A percentile compares a stretch with the other conserved stretches of the same genome.
phyloP scores from a whole-genome alignment of 306 rosid species.

The Gastrolobium bilobum region DNA sequence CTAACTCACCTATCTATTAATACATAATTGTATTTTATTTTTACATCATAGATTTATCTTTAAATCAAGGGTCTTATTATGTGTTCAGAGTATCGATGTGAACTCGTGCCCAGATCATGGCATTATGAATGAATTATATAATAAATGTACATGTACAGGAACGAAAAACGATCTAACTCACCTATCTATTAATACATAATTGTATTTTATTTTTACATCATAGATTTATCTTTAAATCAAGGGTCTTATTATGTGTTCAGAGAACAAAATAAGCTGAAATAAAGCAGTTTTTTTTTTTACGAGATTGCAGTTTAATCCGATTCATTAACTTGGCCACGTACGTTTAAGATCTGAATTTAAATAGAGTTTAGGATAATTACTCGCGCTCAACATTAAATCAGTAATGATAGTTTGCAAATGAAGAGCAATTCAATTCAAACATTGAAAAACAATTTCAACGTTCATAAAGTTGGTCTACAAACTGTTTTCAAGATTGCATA shows the following conservation, averaged over 20 bases:
- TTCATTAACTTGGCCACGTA: background rate
- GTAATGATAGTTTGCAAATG: background rate
- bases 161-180: background rate
- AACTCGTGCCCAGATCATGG: background rate
- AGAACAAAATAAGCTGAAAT: background rate
- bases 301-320: background rate
- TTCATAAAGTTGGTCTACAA: background rate
- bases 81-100: background rate
- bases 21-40: background rate
- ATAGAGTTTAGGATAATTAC: background rate
- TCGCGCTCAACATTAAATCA: background rate
- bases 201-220: background rate
- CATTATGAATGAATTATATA: background rate
- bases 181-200: background rate
- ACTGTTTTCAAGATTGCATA: background rate
- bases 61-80: background rate
- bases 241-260: no score
- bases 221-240: background rate
- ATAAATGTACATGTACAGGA: background rate
- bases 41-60: background rate
- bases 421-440: conserved; percentile 6
- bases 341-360: background rate
- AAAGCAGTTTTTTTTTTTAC: background rate
- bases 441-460: no score
- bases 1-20: background rate